A percentile compares a stretch with the other conserved stretches of the same genome.
These are phyloP conservation scores for Aspergillus coremiiformis DNA, from an alignment of 495 filamentous ascomycete genomes.

Conservation along the genomic window DNA sequence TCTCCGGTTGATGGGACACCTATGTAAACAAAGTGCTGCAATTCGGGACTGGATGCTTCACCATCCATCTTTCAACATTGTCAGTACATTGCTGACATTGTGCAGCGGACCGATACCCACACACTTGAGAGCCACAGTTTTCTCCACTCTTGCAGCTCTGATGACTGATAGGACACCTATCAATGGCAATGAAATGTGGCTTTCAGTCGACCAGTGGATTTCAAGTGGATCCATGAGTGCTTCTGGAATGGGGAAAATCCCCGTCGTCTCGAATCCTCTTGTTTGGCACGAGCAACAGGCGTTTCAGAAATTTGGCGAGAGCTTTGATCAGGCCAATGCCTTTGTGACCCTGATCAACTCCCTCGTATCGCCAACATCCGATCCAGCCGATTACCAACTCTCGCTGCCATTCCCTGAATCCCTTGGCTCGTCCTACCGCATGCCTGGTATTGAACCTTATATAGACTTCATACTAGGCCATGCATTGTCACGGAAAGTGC, in stretches of 20 bases:
- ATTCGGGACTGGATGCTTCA: conserved; percentile 62
- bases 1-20: conserved; percentile 73
- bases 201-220: conserved; percentile 63
- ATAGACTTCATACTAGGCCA: conserved; percentile 79
- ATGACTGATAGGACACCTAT: conserved; percentile 55
- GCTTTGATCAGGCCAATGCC: conserved; percentile 73
- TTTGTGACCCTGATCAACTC: conserved; percentile 67
- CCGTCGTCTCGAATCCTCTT: conserved; percentile 31
- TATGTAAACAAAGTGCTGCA: conserved; percentile 59
- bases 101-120: conserved; percentile 60
- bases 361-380: conserved; percentile 55
- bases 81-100: conserved; percentile 60
- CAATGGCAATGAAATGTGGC: conserved; percentile 61
- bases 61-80: conserved; percentile 54
- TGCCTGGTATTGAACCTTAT: conserved; percentile 84
- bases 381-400: conserved; percentile 41
- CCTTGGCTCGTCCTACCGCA: conserved; percentile 69
- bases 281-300: conserved; percentile 45
- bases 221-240: conserved; percentile 44
- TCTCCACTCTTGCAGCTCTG: conserved; percentile 59
- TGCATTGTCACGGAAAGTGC: conserved; percentile 56
- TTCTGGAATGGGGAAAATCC: conserved; percentile 27
- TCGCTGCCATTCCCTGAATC: conserved; percentile 80
- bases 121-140: conserved; percentile 69
- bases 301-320: conserved; percentile 53